phyloP scores from a whole-genome alignment of 2,329 filamentous ascomycete species.

The Dissoconium aciculare region DNA sequence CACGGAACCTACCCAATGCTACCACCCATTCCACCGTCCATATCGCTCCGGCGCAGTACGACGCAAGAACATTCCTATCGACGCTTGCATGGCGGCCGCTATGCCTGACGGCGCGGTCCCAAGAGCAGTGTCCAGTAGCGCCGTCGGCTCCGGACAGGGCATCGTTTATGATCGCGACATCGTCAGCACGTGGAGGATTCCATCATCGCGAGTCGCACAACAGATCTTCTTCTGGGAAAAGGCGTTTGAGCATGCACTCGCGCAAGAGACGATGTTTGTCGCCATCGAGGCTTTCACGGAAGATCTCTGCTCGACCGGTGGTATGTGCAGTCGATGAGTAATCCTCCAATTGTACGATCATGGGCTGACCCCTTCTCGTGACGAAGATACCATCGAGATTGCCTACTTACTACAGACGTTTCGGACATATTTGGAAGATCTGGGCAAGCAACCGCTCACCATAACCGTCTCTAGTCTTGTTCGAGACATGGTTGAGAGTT shows the following conservation, averaged over 20 bases:
- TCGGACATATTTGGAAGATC: conserved; percentile 5
- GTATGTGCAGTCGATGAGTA: too few species aligned
- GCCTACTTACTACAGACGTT: conserved; percentile 5
- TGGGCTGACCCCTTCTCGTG: too few species aligned
- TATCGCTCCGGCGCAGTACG: conserved; percentile 5
- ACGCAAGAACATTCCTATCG: conserved; percentile 3
- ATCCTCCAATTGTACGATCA: background rate
- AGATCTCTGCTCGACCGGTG: too few species aligned
- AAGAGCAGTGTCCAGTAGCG: conserved; percentile 6
- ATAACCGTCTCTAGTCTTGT: conserved; percentile 13
- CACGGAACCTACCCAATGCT: conserved; percentile 11
- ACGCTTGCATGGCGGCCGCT: conserved; percentile 3
- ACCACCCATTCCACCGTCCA: conserved; percentile 8
- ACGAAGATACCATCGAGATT: too few species aligned
- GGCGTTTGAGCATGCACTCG: conserved; percentile 15
- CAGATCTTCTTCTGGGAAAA: conserved; percentile 18
- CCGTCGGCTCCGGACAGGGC: conserved; percentile 5
- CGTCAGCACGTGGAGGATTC: conserved; percentile 14
- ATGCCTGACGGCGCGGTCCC: conserved; percentile 6
- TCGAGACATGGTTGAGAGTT: conserved; percentile 11
- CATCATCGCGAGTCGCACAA: conserved; percentile 8
- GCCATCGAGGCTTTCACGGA: conserved; percentile 15
- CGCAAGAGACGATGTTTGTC: conserved; percentile 11
- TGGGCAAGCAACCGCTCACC: conserved; percentile 13
- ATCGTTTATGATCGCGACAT: conserved; percentile 16